Conservation (phyloP, 768 basidiomycete species). For the Xanthoconium stramineum region DNA sequence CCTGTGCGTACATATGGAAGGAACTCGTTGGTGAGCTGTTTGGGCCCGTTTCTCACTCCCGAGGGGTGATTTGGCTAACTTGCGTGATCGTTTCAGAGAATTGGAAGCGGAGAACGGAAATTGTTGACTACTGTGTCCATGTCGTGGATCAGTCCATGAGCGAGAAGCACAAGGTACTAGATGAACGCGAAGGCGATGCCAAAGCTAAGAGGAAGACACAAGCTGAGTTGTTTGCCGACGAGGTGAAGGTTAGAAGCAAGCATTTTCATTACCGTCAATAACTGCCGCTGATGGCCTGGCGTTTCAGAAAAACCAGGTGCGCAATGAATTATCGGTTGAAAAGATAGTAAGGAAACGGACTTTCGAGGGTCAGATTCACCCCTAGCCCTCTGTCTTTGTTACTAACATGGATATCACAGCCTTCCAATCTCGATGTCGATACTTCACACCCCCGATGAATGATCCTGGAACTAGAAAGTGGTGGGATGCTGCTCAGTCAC, state of each 20-base stretch:
- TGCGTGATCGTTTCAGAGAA: slow-evolving; percentile 39
- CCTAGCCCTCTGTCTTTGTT: slow-evolving; percentile 16
- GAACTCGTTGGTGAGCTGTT: slow-evolving; percentile 67
- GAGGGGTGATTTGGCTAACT: slow-evolving; percentile 18
- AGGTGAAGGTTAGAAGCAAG: slow-evolving; percentile 59
- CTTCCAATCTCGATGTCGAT: slow-evolving; percentile 75
- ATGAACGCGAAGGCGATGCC: slow-evolving; percentile 43
- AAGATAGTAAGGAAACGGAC: slow-evolving; percentile 67
- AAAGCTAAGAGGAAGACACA: slow-evolving; percentile 48
- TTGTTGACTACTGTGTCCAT: slow-evolving; percentile 72
- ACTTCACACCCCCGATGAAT: slow-evolving; percentile 64
- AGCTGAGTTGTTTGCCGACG: slow-evolving; percentile 57
- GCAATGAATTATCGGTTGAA: slow-evolving; percentile 71
- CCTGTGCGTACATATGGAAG: slow-evolving; percentile 74
- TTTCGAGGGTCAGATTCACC: slow-evolving; percentile 54
- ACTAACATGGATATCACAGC: slow-evolving; percentile 43
- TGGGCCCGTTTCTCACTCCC: slow-evolving; percentile 10
- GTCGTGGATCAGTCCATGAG: slow-evolving; percentile 64
- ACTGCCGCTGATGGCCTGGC: slow-evolving; percentile 26
- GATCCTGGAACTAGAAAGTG: slow-evolving; percentile 55
- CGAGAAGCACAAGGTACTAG: slow-evolving; percentile 49
- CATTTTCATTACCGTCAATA: slow-evolving; percentile 28
- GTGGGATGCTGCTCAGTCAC: slow-evolving; percentile 47
- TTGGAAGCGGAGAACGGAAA: slow-evolving; percentile 71
- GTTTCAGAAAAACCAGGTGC: slow-evolving; percentile 66